Conservation (phyloP, 1,284 basidiomycete species). For the Leccinum brunneo-olivaceum region DNA sequence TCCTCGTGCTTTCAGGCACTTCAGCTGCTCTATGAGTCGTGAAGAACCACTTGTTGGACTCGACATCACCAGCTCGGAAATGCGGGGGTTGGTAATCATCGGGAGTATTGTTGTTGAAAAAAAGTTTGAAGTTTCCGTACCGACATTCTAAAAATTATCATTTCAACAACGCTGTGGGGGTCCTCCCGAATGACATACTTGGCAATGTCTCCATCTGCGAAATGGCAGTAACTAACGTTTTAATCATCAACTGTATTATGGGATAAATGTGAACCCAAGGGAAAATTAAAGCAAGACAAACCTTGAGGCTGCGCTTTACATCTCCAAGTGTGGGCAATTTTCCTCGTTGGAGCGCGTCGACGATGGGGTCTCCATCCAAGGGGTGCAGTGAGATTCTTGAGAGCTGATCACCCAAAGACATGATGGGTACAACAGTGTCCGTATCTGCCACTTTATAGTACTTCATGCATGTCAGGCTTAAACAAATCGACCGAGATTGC, state of each 20-base stretch:
- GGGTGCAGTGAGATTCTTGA: slow-evolving; percentile 44
- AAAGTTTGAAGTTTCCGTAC: slow-evolving; percentile 78
- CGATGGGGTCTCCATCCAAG: slow-evolving; percentile 43
- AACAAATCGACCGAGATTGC: neutral
- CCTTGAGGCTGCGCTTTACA: slow-evolving; percentile 70
- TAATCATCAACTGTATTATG: slow-evolving; percentile 50
- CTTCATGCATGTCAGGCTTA: slow-evolving; percentile 30
- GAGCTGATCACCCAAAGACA: slow-evolving; percentile 58
- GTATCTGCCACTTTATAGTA: slow-evolving; percentile 58
- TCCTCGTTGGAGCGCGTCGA: slow-evolving; percentile 49
- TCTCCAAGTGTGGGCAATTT: slow-evolving; percentile 61
- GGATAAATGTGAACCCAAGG: neutral
- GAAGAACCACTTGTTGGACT: slow-evolving; percentile 70
- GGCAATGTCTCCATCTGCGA: slow-evolving; percentile 73
- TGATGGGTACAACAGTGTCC: slow-evolving; percentile 49
- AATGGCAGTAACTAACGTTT: slow-evolving; percentile 67
- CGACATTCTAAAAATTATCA: slow-evolving; percentile 49
- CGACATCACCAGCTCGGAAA: slow-evolving; percentile 60
- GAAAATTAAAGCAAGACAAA: slow-evolving; percentile 18
- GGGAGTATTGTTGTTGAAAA: slow-evolving; percentile 71
- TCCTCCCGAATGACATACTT: slow-evolving; percentile 37
- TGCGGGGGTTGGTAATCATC: slow-evolving; percentile 71
- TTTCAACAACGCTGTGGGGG: neutral
- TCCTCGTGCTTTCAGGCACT: slow-evolving; percentile 60
- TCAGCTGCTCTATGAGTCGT: slow-evolving; percentile 65